Evolutionary conservation across 2,329 filamentous ascomycete genomes (phyloP).

Genomic region (Colletotrichum sp.): DNA sequence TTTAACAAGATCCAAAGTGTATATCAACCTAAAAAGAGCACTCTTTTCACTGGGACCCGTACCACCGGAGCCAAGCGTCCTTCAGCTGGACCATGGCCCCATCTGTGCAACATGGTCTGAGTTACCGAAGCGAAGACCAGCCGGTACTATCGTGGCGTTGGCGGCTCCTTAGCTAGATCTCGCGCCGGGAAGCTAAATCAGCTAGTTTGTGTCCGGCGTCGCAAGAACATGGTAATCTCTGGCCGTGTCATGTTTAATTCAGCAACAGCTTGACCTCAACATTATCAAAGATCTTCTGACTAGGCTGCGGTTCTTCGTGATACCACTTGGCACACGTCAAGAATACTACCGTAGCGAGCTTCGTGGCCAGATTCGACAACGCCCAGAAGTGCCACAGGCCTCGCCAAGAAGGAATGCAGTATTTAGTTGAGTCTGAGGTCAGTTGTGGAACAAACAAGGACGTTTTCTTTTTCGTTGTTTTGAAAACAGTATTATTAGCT

Average conservation of each 20-base stretch:
- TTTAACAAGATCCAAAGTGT: neutral
- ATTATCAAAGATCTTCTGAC: neutral
- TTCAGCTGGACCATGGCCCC: neutral
- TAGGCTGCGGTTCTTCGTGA: neutral
- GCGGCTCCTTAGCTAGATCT: neutral
- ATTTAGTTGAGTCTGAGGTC: neutral
- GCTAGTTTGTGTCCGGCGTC: neutral
- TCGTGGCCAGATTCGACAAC: neutral
- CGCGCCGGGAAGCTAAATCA: neutral
- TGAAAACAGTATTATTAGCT: neutral
- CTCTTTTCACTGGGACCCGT: neutral
- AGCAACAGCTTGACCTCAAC: neutral
- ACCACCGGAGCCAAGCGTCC: neutral
- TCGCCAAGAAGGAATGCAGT: neutral
- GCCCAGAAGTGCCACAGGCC: neutral
- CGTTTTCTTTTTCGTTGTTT: neutral
- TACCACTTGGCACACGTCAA: neutral
- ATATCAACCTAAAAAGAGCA: neutral
- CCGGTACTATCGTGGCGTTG: neutral
- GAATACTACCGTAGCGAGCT: neutral
- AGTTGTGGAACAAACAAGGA: neutral
- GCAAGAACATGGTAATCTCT: neutral
- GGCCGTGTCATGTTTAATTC: neutral
- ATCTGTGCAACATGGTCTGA: neutral
- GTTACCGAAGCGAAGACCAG: neutral